Base-by-base conservation (phyloP, 768 basidiomycete species). In the Clitopilus hobsonii region DNA sequence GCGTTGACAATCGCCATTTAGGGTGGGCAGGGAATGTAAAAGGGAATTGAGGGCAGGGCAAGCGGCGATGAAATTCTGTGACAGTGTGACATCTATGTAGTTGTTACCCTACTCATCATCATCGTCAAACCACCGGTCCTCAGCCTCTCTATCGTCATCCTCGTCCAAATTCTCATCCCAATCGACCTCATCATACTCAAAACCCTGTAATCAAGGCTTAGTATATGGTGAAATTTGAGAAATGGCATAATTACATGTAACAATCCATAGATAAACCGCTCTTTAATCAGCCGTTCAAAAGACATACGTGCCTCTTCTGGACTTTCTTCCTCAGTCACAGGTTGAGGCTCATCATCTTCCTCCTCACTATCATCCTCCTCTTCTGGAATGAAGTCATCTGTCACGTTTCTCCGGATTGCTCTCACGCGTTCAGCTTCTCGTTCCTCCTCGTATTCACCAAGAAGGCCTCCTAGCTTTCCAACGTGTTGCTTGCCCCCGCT, bases 371-470 rank as follows among this genome's bases (percentile, higher is more conserved):
- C 82, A 36, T 82, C 83, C 45, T 89, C 88, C 65, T 90, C 89
- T 62, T 88, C 87, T 11, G 86, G 83, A 5, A 86, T 68, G 56
- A 84, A 80, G 4, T 75, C 78, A 11, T 78, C 72, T 7, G 67
- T 71, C 50, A 72, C 66, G 38, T 72, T 70, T 36, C 77, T 73
- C 56, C 83, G 74, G 18, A 80, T 56, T 16, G 59, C 63, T 53
- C 85, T 74, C 18, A 81, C 68, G 23, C 84, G 75, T 62, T 90
- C 85, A 0, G 80, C 83, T 65, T 84, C 85, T 56, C 91, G 76
- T 64, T 90, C 90, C 61, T 89, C 90, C 61, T 91, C 90, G 62
- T 89, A 91, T 5, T 76, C 82, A 3, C 80, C 83, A 7, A 94
- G 69, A 7, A 94, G 70, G 5, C 65, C 65, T 1, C 83, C 90